Percentiles rank a stretch among this genome's conserved stretches.
phyloP scores from a whole-genome alignment of 164 flowering plant genomes.

The Amborella trichopoda region DNA sequence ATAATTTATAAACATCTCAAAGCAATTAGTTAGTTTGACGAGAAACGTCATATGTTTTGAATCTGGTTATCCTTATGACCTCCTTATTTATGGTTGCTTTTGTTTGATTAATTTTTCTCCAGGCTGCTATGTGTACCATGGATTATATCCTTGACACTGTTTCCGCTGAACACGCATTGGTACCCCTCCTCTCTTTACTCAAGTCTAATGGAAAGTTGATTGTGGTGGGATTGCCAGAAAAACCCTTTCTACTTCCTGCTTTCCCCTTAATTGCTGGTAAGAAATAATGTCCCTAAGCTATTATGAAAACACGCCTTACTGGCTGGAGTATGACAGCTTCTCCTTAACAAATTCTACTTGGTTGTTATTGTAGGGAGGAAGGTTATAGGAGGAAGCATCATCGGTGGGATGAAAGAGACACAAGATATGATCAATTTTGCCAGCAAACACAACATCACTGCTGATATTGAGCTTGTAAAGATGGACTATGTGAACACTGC shows the following conservation, averaged over 20 bases:
- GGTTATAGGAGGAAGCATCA: conserved; percentile 6
- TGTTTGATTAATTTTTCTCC: neutral
- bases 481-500: conserved; percentile 16
- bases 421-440: conserved; percentile 16
- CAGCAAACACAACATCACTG: conserved; percentile 11
- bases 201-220: conserved; percentile 31
- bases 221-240: conserved; percentile 31
- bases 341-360: no score
- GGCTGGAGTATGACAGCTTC: no score
- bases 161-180: conserved; percentile 25
- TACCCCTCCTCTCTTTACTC: conserved; percentile 25
- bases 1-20: no score
- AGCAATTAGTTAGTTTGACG: no score
- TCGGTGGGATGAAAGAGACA: conserved; percentile 19
- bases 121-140: conserved; percentile 31
- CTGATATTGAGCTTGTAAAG: conserved; percentile 16
- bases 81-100: neutral
- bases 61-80: no score
- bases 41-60: no score
- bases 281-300: neutral
- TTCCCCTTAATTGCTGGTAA: conserved; percentile 33
- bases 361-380: conserved; percentile 13
- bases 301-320: neutral
- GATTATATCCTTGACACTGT: conserved; percentile 44
- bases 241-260: conserved; percentile 27